Conservation (phyloP, 2,329 filamentous ascomycete genomes). For the Fusarium dimerum region DNA sequence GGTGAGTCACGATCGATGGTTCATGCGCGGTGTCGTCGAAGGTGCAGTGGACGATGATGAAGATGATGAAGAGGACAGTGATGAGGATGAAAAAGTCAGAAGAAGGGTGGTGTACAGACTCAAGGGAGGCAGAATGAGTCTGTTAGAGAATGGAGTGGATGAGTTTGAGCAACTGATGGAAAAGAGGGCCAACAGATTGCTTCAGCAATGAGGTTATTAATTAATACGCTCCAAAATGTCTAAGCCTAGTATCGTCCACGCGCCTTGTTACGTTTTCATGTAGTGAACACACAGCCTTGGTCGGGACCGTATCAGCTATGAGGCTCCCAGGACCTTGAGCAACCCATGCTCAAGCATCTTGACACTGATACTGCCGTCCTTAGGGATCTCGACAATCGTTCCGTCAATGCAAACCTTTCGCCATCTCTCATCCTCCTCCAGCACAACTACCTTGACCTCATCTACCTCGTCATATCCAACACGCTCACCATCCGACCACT, state of each 20-base stretch:
- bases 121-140: slow-evolving; percentile 55
- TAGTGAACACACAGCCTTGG: background rate
- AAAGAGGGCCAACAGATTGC: slow-evolving; percentile 53
- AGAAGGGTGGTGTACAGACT: slow-evolving; percentile 61
- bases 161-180: slow-evolving; percentile 66
- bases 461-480: slow-evolving; percentile 75
- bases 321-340: slow-evolving; percentile 47
- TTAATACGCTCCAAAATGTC: background rate
- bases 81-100: slow-evolving; percentile 43
- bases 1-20: slow-evolving; percentile 81
- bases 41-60: slow-evolving; percentile 39
- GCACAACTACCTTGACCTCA: slow-evolving; percentile 64
- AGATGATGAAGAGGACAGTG: slow-evolving; percentile 37
- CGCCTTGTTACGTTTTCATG: background rate
- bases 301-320: background rate
- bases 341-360: slow-evolving; percentile 45
- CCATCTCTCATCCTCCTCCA: slow-evolving; percentile 73
- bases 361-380: slow-evolving; percentile 71
- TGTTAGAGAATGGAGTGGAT: slow-evolving; percentile 60
- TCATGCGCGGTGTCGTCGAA: slow-evolving; percentile 69
- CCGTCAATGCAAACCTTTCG: slow-evolving; percentile 90
- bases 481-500: slow-evolving; percentile 54
- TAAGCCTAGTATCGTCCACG: too few relatives aligned
- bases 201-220: slow-evolving; percentile 23
- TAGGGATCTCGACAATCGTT: slow-evolving; percentile 74